Evolutionary conservation across 352 stramenopile genomes (phyloP).

Genomic region (Globisporangium uncinulatum): DNA sequence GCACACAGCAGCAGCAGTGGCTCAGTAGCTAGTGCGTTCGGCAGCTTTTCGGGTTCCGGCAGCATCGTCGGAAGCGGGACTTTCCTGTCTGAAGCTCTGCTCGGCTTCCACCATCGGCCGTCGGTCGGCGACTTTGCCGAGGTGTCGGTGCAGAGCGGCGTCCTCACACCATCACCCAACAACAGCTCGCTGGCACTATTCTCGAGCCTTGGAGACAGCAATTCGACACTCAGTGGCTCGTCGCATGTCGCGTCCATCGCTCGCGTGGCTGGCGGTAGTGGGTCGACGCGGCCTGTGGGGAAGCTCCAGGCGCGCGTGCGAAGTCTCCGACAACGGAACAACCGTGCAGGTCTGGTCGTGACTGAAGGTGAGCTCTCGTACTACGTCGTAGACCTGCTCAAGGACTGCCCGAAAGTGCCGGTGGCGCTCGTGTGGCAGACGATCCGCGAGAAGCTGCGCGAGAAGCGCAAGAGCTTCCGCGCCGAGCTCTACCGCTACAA

Average conservation of each 20-base stretch:
- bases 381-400: conserved; percentile 63
- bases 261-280: not conserved
- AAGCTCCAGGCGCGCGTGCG: conserved; percentile 25
- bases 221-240: no score
- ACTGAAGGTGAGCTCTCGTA: conserved; percentile 43
- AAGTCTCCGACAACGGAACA: conserved; percentile 22
- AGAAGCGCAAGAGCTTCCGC: conserved; percentile 54
- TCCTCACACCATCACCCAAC: conserved; percentile 11
- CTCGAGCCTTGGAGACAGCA: not conserved
- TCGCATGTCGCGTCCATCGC: no score
- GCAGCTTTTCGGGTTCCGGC: not conserved
- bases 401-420: conserved; percentile 46
- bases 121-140: conserved; percentile 25
- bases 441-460: conserved; percentile 47
- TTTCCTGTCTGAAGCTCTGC: no score
- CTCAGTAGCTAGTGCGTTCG: not conserved
- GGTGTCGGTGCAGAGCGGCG: conserved; percentile 26
- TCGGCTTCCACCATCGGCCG: conserved; percentile 5
- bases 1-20: conserved; percentile 1
- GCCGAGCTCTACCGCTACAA: conserved; percentile 61
- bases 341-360: conserved; percentile 13
- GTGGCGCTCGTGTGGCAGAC: conserved; percentile 30
- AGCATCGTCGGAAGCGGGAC: not conserved
- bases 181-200: not conserved
- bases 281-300: not conserved